phyloP scores from a whole-genome alignment of 1,139 yeast species.

The Insectozyma bohioensis region DNA sequence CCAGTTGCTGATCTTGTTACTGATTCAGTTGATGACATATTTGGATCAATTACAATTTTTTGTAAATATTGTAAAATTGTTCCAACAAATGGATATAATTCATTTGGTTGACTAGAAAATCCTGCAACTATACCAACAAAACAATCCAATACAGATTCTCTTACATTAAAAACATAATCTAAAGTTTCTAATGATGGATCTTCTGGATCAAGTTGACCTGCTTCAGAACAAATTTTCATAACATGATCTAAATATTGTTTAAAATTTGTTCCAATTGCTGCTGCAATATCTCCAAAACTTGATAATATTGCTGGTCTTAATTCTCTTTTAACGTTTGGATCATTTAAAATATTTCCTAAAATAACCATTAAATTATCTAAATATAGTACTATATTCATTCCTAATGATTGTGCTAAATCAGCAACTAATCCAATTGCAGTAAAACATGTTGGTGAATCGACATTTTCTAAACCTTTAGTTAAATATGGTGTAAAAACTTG shows the following conservation, averaged over 20 bases:
- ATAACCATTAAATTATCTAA: slow-evolving; percentile 80
- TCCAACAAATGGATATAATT: slow-evolving; percentile 62
- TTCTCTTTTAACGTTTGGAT: slow-evolving; percentile 68
- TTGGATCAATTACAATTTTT: slow-evolving; percentile 57
- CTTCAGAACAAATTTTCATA: slow-evolving; percentile 66
- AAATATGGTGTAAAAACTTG: slow-evolving; percentile 80
- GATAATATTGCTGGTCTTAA: slow-evolving; percentile 86
- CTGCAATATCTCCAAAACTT: slow-evolving; percentile 96
- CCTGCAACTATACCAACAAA: slow-evolving; percentile 96
- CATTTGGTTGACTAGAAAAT: slow-evolving; percentile 64
- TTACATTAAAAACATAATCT: slow-evolving; percentile 70
- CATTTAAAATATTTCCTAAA: slow-evolving; percentile 69
- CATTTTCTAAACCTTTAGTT: slow-evolving; percentile 73
- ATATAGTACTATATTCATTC: slow-evolving; percentile 68
- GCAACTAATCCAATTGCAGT: slow-evolving; percentile 96
- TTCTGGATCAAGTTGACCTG: slow-evolving; percentile 51
- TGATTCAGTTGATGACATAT: slow-evolving; percentile 59
- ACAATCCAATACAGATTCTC: slow-evolving; percentile 89
- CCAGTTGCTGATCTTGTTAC: slow-evolving; percentile 83
- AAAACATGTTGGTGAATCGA: slow-evolving; percentile 77
- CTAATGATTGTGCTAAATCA: slow-evolving; percentile 93
- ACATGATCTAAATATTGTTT: slow-evolving; percentile 76
- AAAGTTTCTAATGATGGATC: slow-evolving; percentile 70
- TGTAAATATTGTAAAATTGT: slow-evolving; percentile 71
- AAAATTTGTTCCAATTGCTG: slow-evolving; percentile 77